Evolutionary conservation across 257 asterid genomes (phyloP), one percentile per base, ranked within the genome.

Genomic region (Thymus quinquecostatus): DNA sequence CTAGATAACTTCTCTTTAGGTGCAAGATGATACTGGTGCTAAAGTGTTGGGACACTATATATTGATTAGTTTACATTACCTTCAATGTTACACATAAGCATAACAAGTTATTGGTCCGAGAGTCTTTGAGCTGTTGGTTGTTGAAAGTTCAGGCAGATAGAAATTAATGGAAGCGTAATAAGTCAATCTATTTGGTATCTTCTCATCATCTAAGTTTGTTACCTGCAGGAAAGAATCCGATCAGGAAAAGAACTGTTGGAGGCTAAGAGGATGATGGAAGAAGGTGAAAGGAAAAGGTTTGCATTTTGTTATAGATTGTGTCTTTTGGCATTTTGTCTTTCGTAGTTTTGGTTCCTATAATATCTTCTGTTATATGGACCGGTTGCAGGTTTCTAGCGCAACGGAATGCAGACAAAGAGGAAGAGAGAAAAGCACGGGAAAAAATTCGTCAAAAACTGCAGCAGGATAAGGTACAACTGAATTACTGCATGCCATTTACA

Each of bases 381-480:
- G 51, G 27, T 32, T 29, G 56, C 82, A 91, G 97, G 67, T 72
- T 73, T 70, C 29, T 80, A 66, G 87, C 86, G 50, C 87, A 76
- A 66, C 21, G 67, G 71, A 75, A 84, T 78, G 82, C 87, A 43
- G 91, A 84, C 43, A 88, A 87, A 83, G 91, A 78, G 72, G 95
- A 91, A 77, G 86, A 79, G 77, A 86, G 69, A 83, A 78, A 83
- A 75, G 89, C 89, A 41, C 81, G 87, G 57, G 96, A 87, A 69
- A 86, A 53, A 72, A 69, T 89, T 77, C 91, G 83, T 58, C 91
- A 82, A 74, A 89, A 87, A 70, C 83, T 91, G 58, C 89, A 73
- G 69, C 96, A 86, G 62, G 97, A 91, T 77, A 91, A 86, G 96
- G 96, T 88, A 75, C 69, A 71, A 13, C 71, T 56, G 11, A 55